Conservation (phyloP, 148 eudicot species). For the Amaranthus hypochondriacus region DNA sequence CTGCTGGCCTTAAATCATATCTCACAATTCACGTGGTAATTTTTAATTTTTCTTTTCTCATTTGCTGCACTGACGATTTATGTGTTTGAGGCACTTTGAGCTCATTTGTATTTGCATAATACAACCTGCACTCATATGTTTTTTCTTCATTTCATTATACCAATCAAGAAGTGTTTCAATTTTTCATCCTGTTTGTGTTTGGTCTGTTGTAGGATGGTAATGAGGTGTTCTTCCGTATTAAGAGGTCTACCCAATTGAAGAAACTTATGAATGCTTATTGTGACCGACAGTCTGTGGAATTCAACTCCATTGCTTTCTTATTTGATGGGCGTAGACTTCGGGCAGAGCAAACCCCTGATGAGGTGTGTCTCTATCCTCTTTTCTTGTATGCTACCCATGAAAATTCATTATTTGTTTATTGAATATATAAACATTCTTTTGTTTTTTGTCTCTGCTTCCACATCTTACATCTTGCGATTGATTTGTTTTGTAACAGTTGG, state of each 20-base stretch:
- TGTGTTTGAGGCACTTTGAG: too few relatives aligned
- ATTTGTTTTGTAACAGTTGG: conserved; percentile 34
- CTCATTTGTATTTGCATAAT: not conserved
- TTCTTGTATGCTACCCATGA: not conserved
- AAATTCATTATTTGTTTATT: too few relatives aligned
- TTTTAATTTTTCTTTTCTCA: too few relatives aligned
- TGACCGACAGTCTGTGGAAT: conserved; percentile 54
- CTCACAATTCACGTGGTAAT: not conserved
- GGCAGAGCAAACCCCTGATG: conserved; percentile 61
- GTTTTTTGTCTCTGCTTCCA: not conserved
- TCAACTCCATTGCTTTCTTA: conserved; percentile 50
- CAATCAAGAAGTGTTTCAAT: not conserved
- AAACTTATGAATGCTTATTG: conserved; percentile 73
- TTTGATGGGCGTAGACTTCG: conserved; percentile 66
- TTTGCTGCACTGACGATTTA: too few relatives aligned
- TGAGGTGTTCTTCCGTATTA: conserved; percentile 61
- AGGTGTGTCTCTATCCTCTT: conserved; percentile 33
- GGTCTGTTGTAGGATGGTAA: conserved; percentile 46
- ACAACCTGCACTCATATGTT: not conserved
- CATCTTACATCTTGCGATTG: not conserved
- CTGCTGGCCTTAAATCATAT: too few relatives aligned
- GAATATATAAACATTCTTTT: not conserved
- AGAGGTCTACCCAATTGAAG: conserved; percentile 56
- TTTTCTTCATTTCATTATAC: too few relatives aligned
- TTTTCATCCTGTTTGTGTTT: not conserved